Evolutionary conservation across 805 yeast species (phyloP).

Genomic region (Sugiyamaella lignohabitans): DNA sequence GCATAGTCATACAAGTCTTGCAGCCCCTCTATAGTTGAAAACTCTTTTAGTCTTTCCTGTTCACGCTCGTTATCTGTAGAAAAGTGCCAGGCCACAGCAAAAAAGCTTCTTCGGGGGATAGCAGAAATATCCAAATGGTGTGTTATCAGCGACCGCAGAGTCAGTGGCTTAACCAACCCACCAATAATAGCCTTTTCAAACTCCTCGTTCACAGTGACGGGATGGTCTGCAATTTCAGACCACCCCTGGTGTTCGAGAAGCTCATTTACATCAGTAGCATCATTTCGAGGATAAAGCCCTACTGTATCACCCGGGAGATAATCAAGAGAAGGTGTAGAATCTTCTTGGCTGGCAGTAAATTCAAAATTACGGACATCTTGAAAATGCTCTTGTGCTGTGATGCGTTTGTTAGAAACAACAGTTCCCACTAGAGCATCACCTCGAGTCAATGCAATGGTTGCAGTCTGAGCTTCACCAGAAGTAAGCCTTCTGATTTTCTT

Average conservation of each 20-base stretch:
- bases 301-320: conserved; percentile 79
- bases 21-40: conserved; percentile 58
- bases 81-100: conserved; percentile 67
- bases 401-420: conserved; percentile 46
- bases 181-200: conserved; percentile 26
- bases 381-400: conserved; percentile 70
- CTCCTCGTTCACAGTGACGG: conserved; percentile 36
- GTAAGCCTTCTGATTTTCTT: conserved; percentile 31
- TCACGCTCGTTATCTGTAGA: conserved; percentile 64
- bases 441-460: conserved; percentile 31
- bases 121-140: conserved; percentile 78
- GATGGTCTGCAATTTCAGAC: conserved; percentile 62
- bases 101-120: conserved; percentile 80
- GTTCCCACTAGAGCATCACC: conserved; percentile 36
- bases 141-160: conserved; percentile 64
- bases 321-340: no score
- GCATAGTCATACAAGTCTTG: conserved; percentile 87
- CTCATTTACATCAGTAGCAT: conserved; percentile 52
- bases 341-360: conserved; percentile 32
- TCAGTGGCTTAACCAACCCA: conserved; percentile 54
- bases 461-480: neutral
- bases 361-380: conserved; percentile 77
- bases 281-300: conserved; percentile 70
- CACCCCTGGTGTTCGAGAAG: conserved; percentile 68
- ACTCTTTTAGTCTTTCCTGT: conserved; percentile 66